Evolutionary conservation across 75 land plant genomes (phyloP).

Genomic region (Pseudotsuga menziesii): DNA sequence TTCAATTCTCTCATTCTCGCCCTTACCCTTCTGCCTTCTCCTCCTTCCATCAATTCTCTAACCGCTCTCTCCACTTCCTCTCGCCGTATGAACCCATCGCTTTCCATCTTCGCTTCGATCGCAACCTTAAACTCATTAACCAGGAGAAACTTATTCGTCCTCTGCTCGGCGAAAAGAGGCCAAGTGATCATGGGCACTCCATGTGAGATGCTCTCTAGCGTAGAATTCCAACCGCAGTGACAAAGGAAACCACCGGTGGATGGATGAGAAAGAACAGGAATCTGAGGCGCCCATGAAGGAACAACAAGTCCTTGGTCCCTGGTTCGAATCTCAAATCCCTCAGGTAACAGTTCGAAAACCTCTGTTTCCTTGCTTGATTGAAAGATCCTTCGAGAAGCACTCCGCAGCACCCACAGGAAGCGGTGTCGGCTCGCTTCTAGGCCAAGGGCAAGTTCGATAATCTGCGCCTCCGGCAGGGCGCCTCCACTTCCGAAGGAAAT

Average conservation of each 20-base stretch:
- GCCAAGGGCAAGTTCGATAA: slow-evolving; percentile 27
- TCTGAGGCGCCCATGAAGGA: slow-evolving; percentile 1
- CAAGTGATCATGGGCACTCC: not conserved
- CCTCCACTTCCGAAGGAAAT: slow-evolving; percentile 49
- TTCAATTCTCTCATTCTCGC: not conserved
- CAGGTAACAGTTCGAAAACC: not conserved
- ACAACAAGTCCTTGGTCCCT: not conserved
- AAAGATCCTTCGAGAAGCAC: not conserved
- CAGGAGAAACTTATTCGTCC: not conserved
- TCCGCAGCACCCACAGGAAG: slow-evolving; percentile 55
- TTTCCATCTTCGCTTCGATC: not conserved
- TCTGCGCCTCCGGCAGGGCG: slow-evolving; percentile 22
- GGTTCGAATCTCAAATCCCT: not conserved
- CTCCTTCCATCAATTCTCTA: not conserved
- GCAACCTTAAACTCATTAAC: not conserved
- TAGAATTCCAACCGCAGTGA: slow-evolving; percentile 23
- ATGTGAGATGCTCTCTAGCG: slow-evolving; percentile 7
- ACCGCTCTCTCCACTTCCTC: not conserved
- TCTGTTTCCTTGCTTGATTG: too few species aligned
- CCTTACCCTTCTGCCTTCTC: not conserved
- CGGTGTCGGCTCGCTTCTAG: slow-evolving; percentile 18
- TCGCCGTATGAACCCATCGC: not conserved
- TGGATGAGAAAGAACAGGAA: slow-evolving; percentile 7
- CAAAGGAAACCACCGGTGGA: slow-evolving; percentile 10
- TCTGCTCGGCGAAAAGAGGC: not conserved